phyloP scores from a whole-genome alignment of 164 flowering plant genomes.

The Nymphaea colorata region DNA sequence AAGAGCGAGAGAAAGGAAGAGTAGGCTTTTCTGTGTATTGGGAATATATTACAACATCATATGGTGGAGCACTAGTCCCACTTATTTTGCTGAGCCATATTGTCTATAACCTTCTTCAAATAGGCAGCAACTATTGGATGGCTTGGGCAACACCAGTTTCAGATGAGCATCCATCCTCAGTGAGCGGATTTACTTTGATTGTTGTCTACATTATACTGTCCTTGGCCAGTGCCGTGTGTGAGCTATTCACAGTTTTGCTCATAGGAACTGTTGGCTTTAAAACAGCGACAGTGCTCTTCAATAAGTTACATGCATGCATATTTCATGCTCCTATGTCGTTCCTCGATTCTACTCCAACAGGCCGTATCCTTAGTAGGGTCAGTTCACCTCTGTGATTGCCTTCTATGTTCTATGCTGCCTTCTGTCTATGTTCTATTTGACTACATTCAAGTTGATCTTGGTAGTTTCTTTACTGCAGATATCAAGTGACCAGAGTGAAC shows the following conservation, averaged over 20 bases:
- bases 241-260: not conserved
- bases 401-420: not conserved
- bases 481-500: conserved; percentile 1
- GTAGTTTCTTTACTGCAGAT: not conserved
- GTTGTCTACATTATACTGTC: not conserved
- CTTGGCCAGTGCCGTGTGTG: not conserved
- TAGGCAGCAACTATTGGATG: conserved; percentile 96
- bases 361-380: conserved; percentile 3
- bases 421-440: not conserved
- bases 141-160: conserved; percentile 56
- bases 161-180: not conserved
- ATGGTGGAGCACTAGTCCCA: conserved; percentile 73
- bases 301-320: not conserved
- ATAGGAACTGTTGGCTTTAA: not conserved
- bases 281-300: not conserved
- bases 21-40: conserved; percentile 76
- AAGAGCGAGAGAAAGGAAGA: conserved; percentile 88
- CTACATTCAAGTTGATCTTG: not conserved
- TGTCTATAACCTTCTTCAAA: conserved; percentile 64
- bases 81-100: conserved; percentile 45
- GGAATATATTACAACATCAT: conserved; percentile 61
- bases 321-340: conserved; percentile 4
- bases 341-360: conserved; percentile 4
- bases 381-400: conserved; percentile 16
- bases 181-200: not conserved